These are phyloP conservation scores for Neurospora sp. DNA, from an alignment of 495 filamentous ascomycete species.

Conservation along the genomic window DNA sequence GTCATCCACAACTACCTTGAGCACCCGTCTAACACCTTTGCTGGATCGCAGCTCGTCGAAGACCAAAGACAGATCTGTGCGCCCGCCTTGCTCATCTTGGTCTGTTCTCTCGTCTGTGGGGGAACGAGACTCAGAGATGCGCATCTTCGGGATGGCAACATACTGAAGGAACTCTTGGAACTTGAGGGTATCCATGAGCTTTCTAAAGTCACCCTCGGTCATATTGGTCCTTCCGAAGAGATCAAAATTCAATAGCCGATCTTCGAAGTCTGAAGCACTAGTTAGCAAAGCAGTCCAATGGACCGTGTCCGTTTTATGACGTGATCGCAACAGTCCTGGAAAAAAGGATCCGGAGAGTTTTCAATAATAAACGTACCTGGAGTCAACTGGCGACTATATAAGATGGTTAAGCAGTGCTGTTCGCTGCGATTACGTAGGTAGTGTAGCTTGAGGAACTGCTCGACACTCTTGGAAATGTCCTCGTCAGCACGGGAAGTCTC, in stretches of 20 bases:
- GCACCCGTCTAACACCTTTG: constrained; percentile 17
- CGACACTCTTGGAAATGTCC: constrained; percentile 1
- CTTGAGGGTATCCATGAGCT: constrained; percentile 13
- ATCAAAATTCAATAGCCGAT: constrained; percentile 16
- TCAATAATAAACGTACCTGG: background rate
- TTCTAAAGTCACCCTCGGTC: constrained; percentile 9
- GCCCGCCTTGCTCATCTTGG: constrained; percentile 8
- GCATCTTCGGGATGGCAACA: constrained; percentile 17
- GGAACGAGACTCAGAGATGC: constrained; percentile 1
- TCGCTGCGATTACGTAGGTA: constrained; percentile 16
- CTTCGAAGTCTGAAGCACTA: background rate
- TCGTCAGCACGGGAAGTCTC: constrained; percentile 1
- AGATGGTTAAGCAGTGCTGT: constrained; percentile 13
- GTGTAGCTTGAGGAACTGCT: constrained; percentile 16
- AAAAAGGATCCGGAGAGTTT: background rate
- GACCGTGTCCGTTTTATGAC: background rate
- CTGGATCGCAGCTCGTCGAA: constrained; percentile 14
- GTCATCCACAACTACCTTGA: constrained; percentile 27
- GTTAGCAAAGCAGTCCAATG: background rate
- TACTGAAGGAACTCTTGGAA: constrained; percentile 26
- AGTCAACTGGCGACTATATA: constrained; percentile 5
- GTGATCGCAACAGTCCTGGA: background rate
- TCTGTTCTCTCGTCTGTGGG: background rate
- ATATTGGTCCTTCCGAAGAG: constrained; percentile 12
- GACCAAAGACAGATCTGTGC: constrained; percentile 14